phyloP scores from a whole-genome alignment of 169 alveolate genomes.

The Ichthyophthirius multifiliis region DNA sequence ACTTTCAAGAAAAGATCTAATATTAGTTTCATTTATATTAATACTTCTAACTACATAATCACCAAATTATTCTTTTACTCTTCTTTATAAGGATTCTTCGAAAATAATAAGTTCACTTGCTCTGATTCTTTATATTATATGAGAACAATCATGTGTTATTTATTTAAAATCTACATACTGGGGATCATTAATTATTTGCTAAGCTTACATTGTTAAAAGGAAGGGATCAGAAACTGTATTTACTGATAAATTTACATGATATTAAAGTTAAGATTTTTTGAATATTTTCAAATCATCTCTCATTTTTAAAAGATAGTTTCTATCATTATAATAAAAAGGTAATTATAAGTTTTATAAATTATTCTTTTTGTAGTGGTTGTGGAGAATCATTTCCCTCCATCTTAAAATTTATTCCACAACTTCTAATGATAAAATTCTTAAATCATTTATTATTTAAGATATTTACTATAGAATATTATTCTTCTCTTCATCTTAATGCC shows the following conservation, averaged over 20 bases:
- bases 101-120: not conserved
- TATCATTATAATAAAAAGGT: not conserved
- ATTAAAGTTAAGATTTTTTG: not conserved
- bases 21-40: not conserved
- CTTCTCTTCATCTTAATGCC: not conserved
- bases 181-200: not conserved
- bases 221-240: not conserved
- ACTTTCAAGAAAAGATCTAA: not conserved
- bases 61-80: slow-evolving; percentile 4
- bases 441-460: not conserved
- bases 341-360: not conserved
- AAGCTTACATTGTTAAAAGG: not conserved
- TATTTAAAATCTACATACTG: not conserved
- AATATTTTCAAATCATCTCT: not conserved
- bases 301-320: not conserved
- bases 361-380: not conserved
- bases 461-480: not conserved
- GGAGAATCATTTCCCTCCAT: not conserved
- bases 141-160: not conserved
- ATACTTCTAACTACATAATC: not conserved
- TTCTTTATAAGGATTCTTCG: not conserved
- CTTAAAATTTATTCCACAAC: slow-evolving; percentile 1
- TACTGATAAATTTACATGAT: not conserved
- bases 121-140: not conserved
- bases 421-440: not conserved